Base-by-base conservation (phyloP, 495 filamentous ascomycete genomes). In the Bryoglossum gracile region DNA sequence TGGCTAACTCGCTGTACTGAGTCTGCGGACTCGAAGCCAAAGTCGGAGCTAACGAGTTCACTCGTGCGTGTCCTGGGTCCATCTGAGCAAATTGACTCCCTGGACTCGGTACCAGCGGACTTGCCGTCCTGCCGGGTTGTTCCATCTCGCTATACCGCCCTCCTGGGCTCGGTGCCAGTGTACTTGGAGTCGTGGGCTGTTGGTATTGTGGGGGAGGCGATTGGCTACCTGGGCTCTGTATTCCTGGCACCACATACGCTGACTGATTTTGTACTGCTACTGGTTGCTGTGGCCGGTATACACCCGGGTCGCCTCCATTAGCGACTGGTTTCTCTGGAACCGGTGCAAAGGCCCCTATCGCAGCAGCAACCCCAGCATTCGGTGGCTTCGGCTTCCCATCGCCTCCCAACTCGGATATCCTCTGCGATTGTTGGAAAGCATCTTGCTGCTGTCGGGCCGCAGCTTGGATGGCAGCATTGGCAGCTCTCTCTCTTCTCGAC, bases 381-480 rank as follows among this genome's bases (percentile, higher is more conserved):
- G n/a, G n/a, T n/a, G n/a, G n/a, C n/a, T n/a, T n/a, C 18, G 51
- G 51, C 26, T 54, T 54, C 32, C 21, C 24, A 13, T 30, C 45
- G 3, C 45, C 51, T 32, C 30, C 45, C 3, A 54, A 45, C 23
- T 54, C 45, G 4, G 51, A 32, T 2, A 49, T 23, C 2, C 18
- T 13, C 8, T 49, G 26, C 4, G 23, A 16, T 10, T 47, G 35
- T 2, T 46, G 35, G 18, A 24, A 47, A 28, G 54, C 49, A 5
- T 41, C 41, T 50, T 53, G 50, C 16, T 43, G 42, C 28, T 48
- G 44, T 19, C 44, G 30, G n/a, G n/a, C 17, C 23, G 32, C 17
- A 3, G 23, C 16, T 14, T 23, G 18, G n/a, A 4, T 13, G 18
- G 37, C 44, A 10, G 11, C 5, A 0, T 9, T 23, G 30, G 28